Evolutionary conservation across 169 alveolate species (phyloP).

Genomic region (Plasmodium vivax): DNA sequence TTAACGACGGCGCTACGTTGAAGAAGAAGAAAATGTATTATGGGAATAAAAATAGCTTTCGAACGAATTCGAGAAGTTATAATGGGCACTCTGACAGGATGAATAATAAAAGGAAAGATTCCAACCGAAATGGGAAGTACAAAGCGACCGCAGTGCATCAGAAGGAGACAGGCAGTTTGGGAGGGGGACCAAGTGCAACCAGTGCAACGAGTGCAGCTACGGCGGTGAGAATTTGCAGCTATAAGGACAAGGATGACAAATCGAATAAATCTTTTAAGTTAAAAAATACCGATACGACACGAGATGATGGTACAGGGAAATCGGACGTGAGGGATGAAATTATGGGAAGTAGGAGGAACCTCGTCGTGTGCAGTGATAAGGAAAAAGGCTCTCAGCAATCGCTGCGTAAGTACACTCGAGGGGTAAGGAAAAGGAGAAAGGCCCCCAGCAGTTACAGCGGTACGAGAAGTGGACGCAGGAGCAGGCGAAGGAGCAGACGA

Average conservation of each 20-base stretch:
- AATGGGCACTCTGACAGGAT: background rate
- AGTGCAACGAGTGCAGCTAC: background rate
- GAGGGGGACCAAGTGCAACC: background rate
- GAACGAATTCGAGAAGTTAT: slow-evolving; percentile 28
- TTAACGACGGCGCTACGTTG: slow-evolving; percentile 50
- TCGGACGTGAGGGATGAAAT: background rate
- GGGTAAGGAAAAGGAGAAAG: slow-evolving; percentile 22
- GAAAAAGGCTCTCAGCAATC: background rate
- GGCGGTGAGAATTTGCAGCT: background rate
- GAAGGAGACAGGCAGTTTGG: slow-evolving; percentile 1
- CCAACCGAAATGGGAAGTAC: slow-evolving; percentile 32
- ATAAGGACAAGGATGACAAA: slow-evolving; percentile 5
- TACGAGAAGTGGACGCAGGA: background rate
- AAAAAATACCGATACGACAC: background rate
- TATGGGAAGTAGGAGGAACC: slow-evolving; percentile 13
- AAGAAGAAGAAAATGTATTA: slow-evolving; percentile 31
- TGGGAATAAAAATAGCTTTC: slow-evolving; percentile 15
- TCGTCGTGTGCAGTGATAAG: background rate
- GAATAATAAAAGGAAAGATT: slow-evolving; percentile 10
- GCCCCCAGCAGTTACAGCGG: background rate
- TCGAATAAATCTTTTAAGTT: background rate
- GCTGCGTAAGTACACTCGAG: background rate
- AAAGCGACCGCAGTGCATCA: background rate
- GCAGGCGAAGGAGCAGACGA: background rate
- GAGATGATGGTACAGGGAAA: slow-evolving; percentile 11